Percentiles rank a stretch among this genome's conserved stretches.
Evolutionary conservation across 441 rosid species (phyloP).

Genomic region (Gossypium aridum): DNA sequence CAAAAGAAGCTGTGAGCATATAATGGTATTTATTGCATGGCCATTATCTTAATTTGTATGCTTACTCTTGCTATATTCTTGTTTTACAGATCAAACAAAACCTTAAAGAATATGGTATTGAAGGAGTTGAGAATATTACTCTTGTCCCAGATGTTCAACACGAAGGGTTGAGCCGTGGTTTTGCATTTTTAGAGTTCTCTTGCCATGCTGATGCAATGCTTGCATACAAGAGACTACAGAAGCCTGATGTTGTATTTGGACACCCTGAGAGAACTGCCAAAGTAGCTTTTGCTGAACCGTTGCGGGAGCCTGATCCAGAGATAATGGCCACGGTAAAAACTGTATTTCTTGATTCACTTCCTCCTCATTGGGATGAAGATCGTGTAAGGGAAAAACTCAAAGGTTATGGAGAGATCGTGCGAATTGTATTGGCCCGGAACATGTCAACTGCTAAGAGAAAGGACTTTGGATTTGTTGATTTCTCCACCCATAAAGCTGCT

Average conservation of each 20-base stretch:
- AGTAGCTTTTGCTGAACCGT: slow-evolving; percentile 70
- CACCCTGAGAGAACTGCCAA: slow-evolving; percentile 63
- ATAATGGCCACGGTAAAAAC: slow-evolving; percentile 66
- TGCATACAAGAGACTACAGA: slow-evolving; percentile 64
- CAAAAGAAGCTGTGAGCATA: slow-evolving; percentile 61
- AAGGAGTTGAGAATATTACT: slow-evolving; percentile 50
- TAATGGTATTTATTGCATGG: slow-evolving; percentile 6
- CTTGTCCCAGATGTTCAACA: slow-evolving; percentile 56
- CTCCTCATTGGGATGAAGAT: slow-evolving; percentile 65
- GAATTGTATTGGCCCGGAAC: slow-evolving; percentile 52
- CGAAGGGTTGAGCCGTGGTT: slow-evolving; percentile 69
- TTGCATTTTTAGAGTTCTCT: slow-evolving; percentile 61
- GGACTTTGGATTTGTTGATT: slow-evolving; percentile 62
- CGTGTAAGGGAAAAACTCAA: slow-evolving; percentile 34
- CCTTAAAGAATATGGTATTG: slow-evolving; percentile 51
- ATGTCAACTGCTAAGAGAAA: slow-evolving; percentile 67
- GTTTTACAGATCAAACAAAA: slow-evolving; percentile 51
- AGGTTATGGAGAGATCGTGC: slow-evolving; percentile 40
- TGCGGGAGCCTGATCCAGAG: slow-evolving; percentile 68
- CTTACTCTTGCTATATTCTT: slow-evolving; percentile 17
- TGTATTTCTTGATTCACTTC: slow-evolving; percentile 62
- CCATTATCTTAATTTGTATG: slow-evolving; percentile 3
- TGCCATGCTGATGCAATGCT: slow-evolving; percentile 61
- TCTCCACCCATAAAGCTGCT: slow-evolving; percentile 53
- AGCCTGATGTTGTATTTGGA: slow-evolving; percentile 64